phyloP scores from a whole-genome alignment of 1,284 basidiomycete genomes.

The Boletus smithii region DNA sequence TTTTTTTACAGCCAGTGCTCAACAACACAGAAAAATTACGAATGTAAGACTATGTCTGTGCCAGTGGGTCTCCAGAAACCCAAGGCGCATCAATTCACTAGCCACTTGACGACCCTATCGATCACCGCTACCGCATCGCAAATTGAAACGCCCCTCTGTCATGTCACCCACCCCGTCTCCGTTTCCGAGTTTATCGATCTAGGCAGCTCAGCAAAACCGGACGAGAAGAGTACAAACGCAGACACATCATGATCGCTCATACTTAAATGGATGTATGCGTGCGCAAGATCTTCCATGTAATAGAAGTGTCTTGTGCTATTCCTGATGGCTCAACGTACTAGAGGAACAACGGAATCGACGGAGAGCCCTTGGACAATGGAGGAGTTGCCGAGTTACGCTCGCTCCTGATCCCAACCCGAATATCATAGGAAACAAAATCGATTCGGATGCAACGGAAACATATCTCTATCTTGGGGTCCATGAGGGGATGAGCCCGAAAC shows the following conservation, averaged over 20 bases:
- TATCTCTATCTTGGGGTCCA: background rate
- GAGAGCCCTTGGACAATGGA: background rate
- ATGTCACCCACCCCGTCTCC: background rate
- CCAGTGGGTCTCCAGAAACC: background rate
- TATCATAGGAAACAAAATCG: background rate
- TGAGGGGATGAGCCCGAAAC: slow-evolving; percentile 4
- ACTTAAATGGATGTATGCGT: background rate
- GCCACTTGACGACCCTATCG: background rate
- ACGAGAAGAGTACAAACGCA: background rate
- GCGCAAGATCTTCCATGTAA: background rate
- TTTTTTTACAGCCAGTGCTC: too few relatives aligned
- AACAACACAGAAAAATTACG: too few relatives aligned
- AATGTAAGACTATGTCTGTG: too few relatives aligned
- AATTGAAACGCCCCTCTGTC: background rate
- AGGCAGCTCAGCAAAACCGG: background rate
- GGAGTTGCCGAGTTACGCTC: background rate
- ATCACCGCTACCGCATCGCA: background rate
- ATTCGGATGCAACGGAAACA: background rate
- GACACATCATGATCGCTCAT: background rate
- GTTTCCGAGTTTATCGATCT: background rate
- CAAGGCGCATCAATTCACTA: background rate
- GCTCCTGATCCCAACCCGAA: slow-evolving; percentile 3
- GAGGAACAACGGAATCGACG: slow-evolving; percentile 2
- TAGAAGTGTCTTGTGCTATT: background rate
- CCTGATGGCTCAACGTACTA: background rate